Conservation (phyloP, 2,329 filamentous ascomycete genomes). For the Rhynchosporium secalis region DNA sequence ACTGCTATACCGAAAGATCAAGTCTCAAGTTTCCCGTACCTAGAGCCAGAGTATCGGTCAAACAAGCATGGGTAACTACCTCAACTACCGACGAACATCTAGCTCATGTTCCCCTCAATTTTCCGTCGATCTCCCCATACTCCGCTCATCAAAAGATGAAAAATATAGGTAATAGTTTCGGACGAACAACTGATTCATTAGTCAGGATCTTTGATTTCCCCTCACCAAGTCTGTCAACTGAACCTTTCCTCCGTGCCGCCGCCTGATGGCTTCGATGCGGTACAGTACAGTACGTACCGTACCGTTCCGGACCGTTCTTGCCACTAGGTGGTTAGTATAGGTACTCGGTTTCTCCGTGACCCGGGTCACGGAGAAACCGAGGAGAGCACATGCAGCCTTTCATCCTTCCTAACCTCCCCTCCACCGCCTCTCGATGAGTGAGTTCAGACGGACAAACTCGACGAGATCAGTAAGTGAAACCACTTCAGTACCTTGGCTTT, state of each 20-base stretch:
- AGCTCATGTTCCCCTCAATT: neutral
- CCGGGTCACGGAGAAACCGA: no score
- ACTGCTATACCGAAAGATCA: neutral
- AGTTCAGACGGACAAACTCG: slow-evolving; percentile 11
- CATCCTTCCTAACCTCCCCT: neutral
- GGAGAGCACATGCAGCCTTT: neutral
- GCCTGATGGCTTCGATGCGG: neutral
- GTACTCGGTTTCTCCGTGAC: no score
- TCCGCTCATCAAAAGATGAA: neutral
- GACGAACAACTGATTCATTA: slow-evolving; percentile 2
- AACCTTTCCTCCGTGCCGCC: slow-evolving; percentile 5
- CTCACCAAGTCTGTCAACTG: neutral
- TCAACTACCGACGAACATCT: neutral
- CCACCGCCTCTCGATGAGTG: slow-evolving; percentile 2
- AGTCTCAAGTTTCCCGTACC: neutral
- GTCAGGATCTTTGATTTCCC: neutral
- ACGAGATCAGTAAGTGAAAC: neutral
- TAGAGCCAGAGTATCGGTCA: neutral
- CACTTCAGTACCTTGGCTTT: neutral
- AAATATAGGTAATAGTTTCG: slow-evolving; percentile 8
- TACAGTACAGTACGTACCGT: slow-evolving; percentile 2
- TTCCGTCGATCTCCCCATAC: neutral
- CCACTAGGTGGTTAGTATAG: no score
- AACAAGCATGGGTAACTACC: neutral
- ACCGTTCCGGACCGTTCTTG: no score